Conservation (phyloP, 2,329 filamentous ascomycete species). For the Colletotrichum limetticola region DNA sequence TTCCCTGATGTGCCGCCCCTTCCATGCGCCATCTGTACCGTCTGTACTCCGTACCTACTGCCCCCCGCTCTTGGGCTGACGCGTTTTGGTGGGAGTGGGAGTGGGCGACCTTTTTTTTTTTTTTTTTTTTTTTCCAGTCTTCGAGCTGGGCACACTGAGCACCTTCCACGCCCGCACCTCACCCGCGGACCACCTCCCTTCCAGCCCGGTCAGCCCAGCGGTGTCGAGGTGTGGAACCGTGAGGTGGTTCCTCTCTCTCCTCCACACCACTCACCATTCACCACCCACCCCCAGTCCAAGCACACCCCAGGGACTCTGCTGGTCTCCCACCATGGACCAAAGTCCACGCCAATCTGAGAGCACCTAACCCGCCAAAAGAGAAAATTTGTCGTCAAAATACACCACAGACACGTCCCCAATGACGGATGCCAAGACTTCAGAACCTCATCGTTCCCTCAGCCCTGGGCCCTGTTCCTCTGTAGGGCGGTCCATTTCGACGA, state of each 20-base stretch:
- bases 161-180: background rate
- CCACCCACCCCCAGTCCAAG: slow-evolving; percentile 23
- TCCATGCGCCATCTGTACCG: too few relatives aligned
- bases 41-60: too few relatives aligned
- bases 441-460: slow-evolving; percentile 33
- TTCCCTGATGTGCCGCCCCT: slow-evolving; percentile 4
- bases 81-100: slow-evolving; percentile 30
- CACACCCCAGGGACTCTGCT: slow-evolving; percentile 15
- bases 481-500: slow-evolving; percentile 33
- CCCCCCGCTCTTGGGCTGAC: slow-evolving; percentile 32
- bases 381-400: slow-evolving; percentile 20
- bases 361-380: slow-evolving; percentile 27
- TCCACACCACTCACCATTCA: background rate
- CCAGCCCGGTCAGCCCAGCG: too few relatives aligned
- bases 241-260: background rate
- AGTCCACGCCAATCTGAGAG: slow-evolving; percentile 25
- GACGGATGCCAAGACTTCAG: slow-evolving; percentile 35
- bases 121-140: background rate
- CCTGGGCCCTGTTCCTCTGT: slow-evolving; percentile 33
- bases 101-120: background rate
- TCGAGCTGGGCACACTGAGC: background rate
- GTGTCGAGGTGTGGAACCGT: background rate
- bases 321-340: background rate
- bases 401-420: slow-evolving; percentile 30
- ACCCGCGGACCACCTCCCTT: background rate